Conservation (phyloP, 768 basidiomycete species). For the Tremella mesenterica region DNA sequence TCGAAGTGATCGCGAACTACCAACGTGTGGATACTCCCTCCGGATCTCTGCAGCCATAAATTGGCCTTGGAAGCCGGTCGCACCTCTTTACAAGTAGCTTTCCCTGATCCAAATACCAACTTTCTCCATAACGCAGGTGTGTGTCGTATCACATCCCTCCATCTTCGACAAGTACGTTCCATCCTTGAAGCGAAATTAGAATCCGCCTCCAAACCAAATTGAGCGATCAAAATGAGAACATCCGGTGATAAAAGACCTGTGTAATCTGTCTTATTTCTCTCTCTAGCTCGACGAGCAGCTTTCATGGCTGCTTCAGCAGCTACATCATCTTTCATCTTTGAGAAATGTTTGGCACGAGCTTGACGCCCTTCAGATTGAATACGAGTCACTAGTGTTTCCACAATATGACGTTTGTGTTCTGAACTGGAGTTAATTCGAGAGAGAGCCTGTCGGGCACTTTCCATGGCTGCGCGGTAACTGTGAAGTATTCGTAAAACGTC, state of each 20-base stretch:
- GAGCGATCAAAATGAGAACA: conserved; percentile 9
- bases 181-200: conserved; percentile 4
- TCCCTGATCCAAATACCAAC: conserved; percentile 1
- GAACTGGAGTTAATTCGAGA: background rate
- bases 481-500: conserved; percentile 1
- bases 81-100: background rate
- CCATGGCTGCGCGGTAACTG: background rate
- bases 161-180: conserved; percentile 7
- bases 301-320: background rate
- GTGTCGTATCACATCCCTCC: conserved; percentile 2
- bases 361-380: background rate
- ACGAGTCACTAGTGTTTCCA: background rate
- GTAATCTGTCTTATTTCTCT: conserved; percentile 1
- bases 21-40: background rate
- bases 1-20: too few relatives aligned
- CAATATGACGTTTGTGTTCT: background rate
- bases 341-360: background rate
- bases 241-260: conserved; percentile 2
- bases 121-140: conserved; percentile 7
- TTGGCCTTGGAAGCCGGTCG: background rate
- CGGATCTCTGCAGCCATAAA: conserved; percentile 2
- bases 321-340: background rate
- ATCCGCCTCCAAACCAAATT: conserved; percentile 6
- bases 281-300: background rate
- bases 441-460: background rate